A percentile compares a stretch with the other conserved stretches of the same genome.
Evolutionary conservation across 805 yeast species (phyloP).

Genomic region (Sugiyamaella valdiviana): DNA sequence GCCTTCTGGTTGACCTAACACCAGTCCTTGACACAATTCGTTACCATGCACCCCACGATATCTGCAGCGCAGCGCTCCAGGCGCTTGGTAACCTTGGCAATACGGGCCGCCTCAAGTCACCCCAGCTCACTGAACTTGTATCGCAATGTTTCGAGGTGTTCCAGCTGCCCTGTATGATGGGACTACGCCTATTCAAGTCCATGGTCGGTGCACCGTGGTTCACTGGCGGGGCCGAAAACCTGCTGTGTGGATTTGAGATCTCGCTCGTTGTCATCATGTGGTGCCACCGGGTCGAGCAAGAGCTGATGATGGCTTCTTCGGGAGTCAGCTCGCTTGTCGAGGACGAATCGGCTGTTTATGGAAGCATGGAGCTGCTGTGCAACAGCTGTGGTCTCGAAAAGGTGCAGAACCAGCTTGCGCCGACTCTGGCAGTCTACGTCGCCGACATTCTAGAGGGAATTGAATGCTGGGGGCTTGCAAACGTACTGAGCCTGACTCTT

Average conservation of each 20-base stretch:
- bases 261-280: constrained; percentile 26
- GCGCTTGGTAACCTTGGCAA: constrained; percentile 9
- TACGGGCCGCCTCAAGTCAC: constrained; percentile 13
- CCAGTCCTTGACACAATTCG: constrained; percentile 18
- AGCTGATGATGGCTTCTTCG: constrained; percentile 9
- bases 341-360: constrained; percentile 18
- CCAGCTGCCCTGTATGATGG: constrained; percentile 23
- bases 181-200: constrained; percentile 21
- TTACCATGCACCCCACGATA: constrained; percentile 23
- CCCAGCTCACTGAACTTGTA: constrained; percentile 18
- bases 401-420: constrained; percentile 21
- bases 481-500: constrained; percentile 21
- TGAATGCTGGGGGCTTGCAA: constrained; percentile 26
- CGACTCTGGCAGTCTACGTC: constrained; percentile 23
- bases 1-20: constrained; percentile 16
- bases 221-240: constrained; percentile 18
- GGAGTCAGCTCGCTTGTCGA: constrained; percentile 6
- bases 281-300: constrained; percentile 27
- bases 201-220: constrained; percentile 22
- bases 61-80: constrained; percentile 16
- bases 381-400: constrained; percentile 18
- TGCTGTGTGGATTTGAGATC: constrained; percentile 23
- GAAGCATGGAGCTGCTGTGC: constrained; percentile 21
- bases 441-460: constrained; percentile 25
- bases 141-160: constrained; percentile 24